Evolutionary conservation across 2,329 filamentous ascomycete genomes (phyloP), one percentile per base, ranked within the genome.

Genomic region (Emydomyces testavorans): DNA sequence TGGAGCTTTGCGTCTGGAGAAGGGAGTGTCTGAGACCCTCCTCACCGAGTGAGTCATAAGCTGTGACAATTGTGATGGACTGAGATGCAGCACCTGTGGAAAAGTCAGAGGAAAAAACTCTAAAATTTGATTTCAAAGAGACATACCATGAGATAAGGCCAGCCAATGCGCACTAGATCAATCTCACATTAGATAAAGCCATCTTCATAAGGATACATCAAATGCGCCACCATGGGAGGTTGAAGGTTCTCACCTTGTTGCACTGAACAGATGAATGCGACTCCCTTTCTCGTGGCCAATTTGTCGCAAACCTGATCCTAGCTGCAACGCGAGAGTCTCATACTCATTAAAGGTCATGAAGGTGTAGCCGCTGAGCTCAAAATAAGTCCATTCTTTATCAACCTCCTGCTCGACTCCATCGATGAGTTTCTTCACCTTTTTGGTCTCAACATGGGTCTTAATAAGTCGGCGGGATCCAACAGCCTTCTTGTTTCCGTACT

Each of bases 361-460:
- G 37, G 75, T 73, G 71, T 84, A 94, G 41, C 73, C 72, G 52
- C 83, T 82, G 56, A 93, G 79, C 74, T 94, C 88, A 57, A 86
- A 93, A 68, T 81, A 93, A 46, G 82, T 80, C 88, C 88, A 94
- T 65, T 90, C 79, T 78, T 94, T 94, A 54, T 93, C 85, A 28
- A 92, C 79, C 69, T 89, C 78, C 54, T 75, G 72, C 65, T 87
- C 76, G 63, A 84, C 76, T 56, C 88, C 88, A 60, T 93, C 85
- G 50, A 94, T 72, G 43, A 86, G 75, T 76, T 93, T 94, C 75
- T 88, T 83, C 57, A 94, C 72, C 75, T 87, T 92, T 73, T 90
- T 94, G 57, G 77, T 82, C 73, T 94, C 88, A 58, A 78, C 78
- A 67, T 94, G 87, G 39, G 82, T 79, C 65, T 82, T 74, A 66